Evolutionary conservation across 1,284 basidiomycete genomes (phyloP), one percentile per base, ranked within the genome.

Genomic region (Trametes pubescens): DNA sequence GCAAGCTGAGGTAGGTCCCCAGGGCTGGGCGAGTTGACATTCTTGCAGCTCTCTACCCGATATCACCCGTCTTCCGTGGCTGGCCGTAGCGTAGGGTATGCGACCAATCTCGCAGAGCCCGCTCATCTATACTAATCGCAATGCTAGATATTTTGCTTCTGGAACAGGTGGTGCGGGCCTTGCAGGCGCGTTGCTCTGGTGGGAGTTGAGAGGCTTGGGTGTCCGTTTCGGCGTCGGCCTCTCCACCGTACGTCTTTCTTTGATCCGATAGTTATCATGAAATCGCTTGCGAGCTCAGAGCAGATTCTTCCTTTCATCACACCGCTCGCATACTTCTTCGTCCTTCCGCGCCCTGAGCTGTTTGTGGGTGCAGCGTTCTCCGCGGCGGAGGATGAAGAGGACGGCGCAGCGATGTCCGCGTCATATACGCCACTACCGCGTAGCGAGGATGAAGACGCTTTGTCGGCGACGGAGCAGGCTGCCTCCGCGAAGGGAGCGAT

Each of bases 151-250:
- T 71, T 96, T 95, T 77, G 90, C 94, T 4, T 91, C 91, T 9
- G 97, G 97, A 0, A 99, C 97, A 0, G 97, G 97, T 1, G 95
- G 93, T 1, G 97, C 97, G 0, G 97, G 97, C 0, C 85, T 99
- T 5, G 91, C 92, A 0, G 98, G 97, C 6, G 96, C 97, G 0
- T 91, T 91, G 44, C 76, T 98, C 7, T 99, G 97, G 97, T 99
- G 97, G 97, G 83, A 95, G 68, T 81, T 99, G 0, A 84, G 98
- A 38, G 87, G 88, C 0, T 78, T 98, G 1, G 97, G 97, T 14
- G 94, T 99, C 7, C 85, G 88, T 54, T 74, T 80, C 8, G 98
- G 96, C 0, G 88, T 99, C 24, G 91, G 93, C 0, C 74, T 96
- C 18, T 95, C 92, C 5, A 85, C 90, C 16, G 91, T 92, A 73